phyloP scores from a whole-genome alignment of 306 rosid species.

The Dalbergia oliveri region DNA sequence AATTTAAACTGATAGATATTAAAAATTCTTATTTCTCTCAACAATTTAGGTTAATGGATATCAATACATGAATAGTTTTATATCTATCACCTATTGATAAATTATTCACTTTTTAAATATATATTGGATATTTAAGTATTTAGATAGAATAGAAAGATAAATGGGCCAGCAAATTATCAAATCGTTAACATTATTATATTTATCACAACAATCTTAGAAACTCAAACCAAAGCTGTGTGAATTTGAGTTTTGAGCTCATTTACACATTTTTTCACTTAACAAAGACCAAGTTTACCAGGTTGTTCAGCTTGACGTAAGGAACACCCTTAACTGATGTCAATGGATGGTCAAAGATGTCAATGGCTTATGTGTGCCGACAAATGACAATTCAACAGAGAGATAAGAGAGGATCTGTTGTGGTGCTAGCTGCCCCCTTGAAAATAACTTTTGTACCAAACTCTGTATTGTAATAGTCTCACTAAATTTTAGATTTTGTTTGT shows the following conservation, averaged over 20 bases:
- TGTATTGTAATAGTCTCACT: neutral
- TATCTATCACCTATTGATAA: neutral
- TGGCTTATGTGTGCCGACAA: conserved; percentile 52
- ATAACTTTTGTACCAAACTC: conserved; percentile 34
- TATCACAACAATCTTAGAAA: neutral
- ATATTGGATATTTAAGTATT: neutral
- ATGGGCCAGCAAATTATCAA: neutral
- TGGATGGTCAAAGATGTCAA: conserved; percentile 53
- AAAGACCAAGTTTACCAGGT: neutral
- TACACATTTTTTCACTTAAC: neutral
- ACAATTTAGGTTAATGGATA: too few relatives aligned
- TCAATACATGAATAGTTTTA: too few relatives aligned
- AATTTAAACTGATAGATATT: too few relatives aligned
- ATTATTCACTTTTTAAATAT: neutral
- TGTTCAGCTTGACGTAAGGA: conserved; percentile 34
- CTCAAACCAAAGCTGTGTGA: neutral
- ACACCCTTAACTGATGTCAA: conserved; percentile 42
- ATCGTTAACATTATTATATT: neutral
- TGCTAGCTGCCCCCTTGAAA: conserved; percentile 34
- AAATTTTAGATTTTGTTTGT: neutral
- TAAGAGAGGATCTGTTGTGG: conserved; percentile 8
- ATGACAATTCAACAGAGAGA: conserved; percentile 29
- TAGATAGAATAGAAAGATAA: neutral
- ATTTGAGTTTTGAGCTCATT: conserved; percentile 5
- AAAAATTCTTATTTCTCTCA: too few relatives aligned